Base-by-base conservation (phyloP, 164 flowering plant species). In the Stephania cephalantha region DNA sequence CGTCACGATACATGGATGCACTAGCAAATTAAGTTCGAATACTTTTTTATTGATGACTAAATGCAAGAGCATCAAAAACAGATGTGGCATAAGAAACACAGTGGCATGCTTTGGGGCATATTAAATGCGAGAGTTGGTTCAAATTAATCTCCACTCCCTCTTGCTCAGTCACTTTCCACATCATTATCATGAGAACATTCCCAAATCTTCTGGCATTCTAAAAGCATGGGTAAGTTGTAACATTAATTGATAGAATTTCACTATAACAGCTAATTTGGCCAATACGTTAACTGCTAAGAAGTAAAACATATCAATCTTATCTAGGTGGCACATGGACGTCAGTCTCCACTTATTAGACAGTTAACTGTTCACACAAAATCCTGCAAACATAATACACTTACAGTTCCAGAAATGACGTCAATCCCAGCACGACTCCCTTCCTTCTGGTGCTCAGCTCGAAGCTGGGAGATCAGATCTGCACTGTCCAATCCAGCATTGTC, bases 401-500 rank as follows among this genome's bases (percentile, higher is more conserved):
- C 99, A 73, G 90, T 79, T 82, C 99, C 99, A 75, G 95, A 45
- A 74, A 94, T 91, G 85, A 95, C 97, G 79, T 95, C 97, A 77
- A 95, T 94, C 63, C 99, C 99, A 7, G 97, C 93, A 69, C 15
- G 84, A 82, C 90, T 85, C 70, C 81, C 91, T 66, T 90, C 97
- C 78, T 87, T 85, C 71, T 95, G 97, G 83, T 95, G 99, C 85
- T 95, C 99, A 25, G 99, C 99, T 74, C 99, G 95, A 29, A 95
- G 97, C 81, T 91, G 87, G 61, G 99, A 85, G 69, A 95, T 76
- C 86, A 95, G 75, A 75, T 95, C 97, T 50, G 99, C 98, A 83
- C 99, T 95, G 85, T 95, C 99, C 77, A 95, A 79, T 63, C 98
- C 99, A 48, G 99, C 98, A 88, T 95, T 95, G 80, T 95, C 99